Evolutionary conservation across 2,329 filamentous ascomycete species (phyloP), one percentile per base, ranked within the genome.

Genomic region (Metarhizium rileyi): DNA sequence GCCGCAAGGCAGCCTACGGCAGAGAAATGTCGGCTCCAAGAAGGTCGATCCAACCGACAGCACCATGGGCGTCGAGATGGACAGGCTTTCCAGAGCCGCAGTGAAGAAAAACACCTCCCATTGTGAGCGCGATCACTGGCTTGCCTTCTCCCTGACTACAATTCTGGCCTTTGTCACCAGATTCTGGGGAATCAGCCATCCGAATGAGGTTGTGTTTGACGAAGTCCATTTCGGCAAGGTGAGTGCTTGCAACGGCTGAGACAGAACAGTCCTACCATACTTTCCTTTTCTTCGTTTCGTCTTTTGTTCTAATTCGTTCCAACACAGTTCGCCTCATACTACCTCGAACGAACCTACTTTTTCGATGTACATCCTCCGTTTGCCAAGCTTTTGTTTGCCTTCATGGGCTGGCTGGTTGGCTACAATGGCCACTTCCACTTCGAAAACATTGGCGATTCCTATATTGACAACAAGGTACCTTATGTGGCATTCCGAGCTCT

Each of bases 201-300:
- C 93, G 16, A 84, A 95, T 64, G 87, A 97, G 73, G 93, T 98
- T 50, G 93, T 98, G 46, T 98, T 98, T 64, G 93, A 98, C 65
- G 93, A 98, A 70, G 93, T 98, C 51, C 93, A 98, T 72, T 98
- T 98, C 69, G 93, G 93, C 73, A 98, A 98, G 86, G 91, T 96
- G 75, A 52, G 77, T 61, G 46, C 12, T 27, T n/a, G 18, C 38
- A 23, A 10, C 28, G 5, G 22, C 20, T 8, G 14, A 26, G 10
- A 14, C 7, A n/a, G 18, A 16, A 10, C 9, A 27, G n/a, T 28
- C 26, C n/a, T 12, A 18, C 18, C 43, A 23, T n/a, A 16, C 27
- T 36, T 22, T 8, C 10, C 28, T 18, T 27, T 25, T 35, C 12
- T 18, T 18, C 25, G 35, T n/a, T n/a, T n/a, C n/a, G n/a, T n/a